A percentile compares a stretch with the other conserved stretches of the same genome.
Evolutionary conservation across 1,284 basidiomycete species (phyloP).

Genomic region (Microbotryum lychnidis-dioicae): DNA sequence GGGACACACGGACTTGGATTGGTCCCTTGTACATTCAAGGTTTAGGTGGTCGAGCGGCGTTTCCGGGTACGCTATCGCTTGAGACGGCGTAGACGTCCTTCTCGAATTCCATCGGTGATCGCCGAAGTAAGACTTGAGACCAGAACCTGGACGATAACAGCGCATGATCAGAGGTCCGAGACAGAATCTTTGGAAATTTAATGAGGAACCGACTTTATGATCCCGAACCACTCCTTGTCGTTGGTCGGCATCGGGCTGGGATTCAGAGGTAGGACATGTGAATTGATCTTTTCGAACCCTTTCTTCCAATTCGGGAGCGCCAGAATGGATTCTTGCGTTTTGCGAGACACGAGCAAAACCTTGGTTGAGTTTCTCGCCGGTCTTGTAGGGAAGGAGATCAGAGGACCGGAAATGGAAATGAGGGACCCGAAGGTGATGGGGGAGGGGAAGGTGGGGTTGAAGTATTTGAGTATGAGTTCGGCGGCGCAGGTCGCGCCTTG

Average conservation of each 20-base stretch:
- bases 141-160: constrained; percentile 17
- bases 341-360: constrained; percentile 7
- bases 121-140: constrained; percentile 10
- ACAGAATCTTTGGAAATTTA: too few species aligned
- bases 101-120: constrained; percentile 11
- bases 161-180: too few species aligned
- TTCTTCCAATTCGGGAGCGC: constrained; percentile 11
- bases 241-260: constrained; percentile 23
- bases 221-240: constrained; percentile 22
- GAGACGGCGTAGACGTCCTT: constrained; percentile 15
- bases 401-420: constrained; percentile 14
- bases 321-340: constrained; percentile 9
- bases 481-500: constrained; percentile 40
- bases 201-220: constrained; percentile 22
- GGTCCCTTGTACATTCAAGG: too few species aligned
- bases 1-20: too few species aligned
- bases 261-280: constrained; percentile 3
- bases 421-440: constrained; percentile 12
- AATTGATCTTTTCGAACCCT: constrained; percentile 9
- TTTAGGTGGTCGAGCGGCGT: too few species aligned
- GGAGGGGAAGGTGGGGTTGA: neutral
- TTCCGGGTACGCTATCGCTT: too few species aligned
- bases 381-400: constrained; percentile 18
- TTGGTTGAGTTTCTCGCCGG: neutral
- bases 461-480: constrained; percentile 34